phyloP scores from a whole-genome alignment of 257 asterid genomes.

The Penstemon newberryi region DNA sequence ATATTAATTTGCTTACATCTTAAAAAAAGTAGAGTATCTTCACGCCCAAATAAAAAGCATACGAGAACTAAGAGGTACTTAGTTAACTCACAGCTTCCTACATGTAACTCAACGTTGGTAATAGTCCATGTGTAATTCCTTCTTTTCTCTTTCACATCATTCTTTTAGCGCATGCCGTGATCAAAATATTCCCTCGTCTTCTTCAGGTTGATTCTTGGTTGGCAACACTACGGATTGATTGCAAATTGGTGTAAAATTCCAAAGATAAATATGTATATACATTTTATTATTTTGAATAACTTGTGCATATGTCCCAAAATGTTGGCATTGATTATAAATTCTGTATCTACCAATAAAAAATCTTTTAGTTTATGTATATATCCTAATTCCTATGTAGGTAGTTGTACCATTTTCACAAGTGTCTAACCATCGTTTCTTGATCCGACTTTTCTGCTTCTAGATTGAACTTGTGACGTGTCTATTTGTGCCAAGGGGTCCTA shows the following conservation, averaged over 20 bases:
- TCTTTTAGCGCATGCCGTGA: conserved; percentile 7
- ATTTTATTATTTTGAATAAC: background rate
- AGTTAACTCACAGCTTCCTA: too few species aligned
- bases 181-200: conserved; percentile 7
- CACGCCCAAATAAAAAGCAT: too few species aligned
- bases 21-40: background rate
- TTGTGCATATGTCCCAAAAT: conserved; percentile 19
- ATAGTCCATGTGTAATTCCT: background rate
- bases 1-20: background rate
- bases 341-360: conserved; percentile 3
- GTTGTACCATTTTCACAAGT: too few species aligned
- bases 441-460: too few species aligned
- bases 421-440: too few species aligned
- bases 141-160: background rate
- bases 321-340: background rate
- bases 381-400: too few species aligned
- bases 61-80: too few species aligned
- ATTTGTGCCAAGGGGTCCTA: too few species aligned
- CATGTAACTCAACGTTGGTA: background rate
- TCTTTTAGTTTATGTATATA: conserved; percentile 25
- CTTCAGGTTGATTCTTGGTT: conserved; percentile 82
- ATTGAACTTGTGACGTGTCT: too few species aligned
- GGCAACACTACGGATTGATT: conserved; percentile 49
- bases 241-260: conserved; percentile 43
- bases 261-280: conserved; percentile 19